Conservation (phyloP, 352 stramenopile species). For the Thraustotheca clavata region DNA sequence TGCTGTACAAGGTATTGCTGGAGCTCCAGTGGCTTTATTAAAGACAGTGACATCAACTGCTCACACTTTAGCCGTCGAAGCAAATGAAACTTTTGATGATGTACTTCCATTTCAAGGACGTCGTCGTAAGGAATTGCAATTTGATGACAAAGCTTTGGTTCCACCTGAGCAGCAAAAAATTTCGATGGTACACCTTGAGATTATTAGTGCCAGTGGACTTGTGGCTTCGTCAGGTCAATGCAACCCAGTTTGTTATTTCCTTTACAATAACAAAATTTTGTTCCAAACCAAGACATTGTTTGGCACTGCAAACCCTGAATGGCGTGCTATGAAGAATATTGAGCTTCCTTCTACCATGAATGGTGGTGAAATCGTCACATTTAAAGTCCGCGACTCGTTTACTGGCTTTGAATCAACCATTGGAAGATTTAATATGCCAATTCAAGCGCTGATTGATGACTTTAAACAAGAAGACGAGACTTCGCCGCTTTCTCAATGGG, state of each 20-base stretch:
- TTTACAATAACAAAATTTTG: conserved; percentile 54
- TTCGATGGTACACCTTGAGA: conserved; percentile 43
- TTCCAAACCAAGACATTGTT: conserved; percentile 73
- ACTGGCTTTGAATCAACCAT: conserved; percentile 69
- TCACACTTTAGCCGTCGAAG: conserved; percentile 63
- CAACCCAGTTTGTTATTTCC: conserved; percentile 66
- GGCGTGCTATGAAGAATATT: conserved; percentile 58
- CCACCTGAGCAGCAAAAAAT: conserved; percentile 45
- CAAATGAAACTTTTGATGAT: conserved; percentile 75
- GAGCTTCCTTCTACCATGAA: conserved; percentile 25
- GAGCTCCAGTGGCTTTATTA: conserved; percentile 69
- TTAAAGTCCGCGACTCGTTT: conserved; percentile 82
- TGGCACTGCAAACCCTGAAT: conserved; percentile 76
- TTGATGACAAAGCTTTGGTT: conserved; percentile 57
- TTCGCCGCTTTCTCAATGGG: conserved; percentile 68
- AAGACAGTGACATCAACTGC: conserved; percentile 80
- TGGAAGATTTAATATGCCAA: conserved; percentile 63
- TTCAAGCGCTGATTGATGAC: conserved; percentile 63
- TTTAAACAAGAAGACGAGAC: conserved; percentile 65
- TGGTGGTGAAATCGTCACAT: conserved; percentile 55
- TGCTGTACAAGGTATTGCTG: conserved; percentile 68
- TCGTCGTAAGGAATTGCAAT: conserved; percentile 54
- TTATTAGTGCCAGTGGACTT: conserved; percentile 61
- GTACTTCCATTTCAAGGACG: conserved; percentile 66
- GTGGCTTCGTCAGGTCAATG: conserved; percentile 55